Evolutionary conservation across 495 filamentous ascomycete species (phyloP).

Genomic region (Copromyces sp.): DNA sequence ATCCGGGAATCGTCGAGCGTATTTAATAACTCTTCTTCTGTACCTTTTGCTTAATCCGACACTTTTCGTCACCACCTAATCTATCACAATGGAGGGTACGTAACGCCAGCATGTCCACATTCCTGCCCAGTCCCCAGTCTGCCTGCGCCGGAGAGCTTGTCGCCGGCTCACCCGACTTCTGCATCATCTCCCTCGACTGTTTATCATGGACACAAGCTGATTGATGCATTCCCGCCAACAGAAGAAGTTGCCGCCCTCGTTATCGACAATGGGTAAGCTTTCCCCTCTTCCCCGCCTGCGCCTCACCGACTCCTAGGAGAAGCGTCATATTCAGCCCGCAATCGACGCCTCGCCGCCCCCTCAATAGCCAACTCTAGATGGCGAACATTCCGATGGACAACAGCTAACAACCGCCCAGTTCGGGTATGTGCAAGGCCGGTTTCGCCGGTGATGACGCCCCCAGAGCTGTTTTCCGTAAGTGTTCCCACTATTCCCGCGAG

Average conservation of each 20-base stretch:
- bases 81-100: conserved; percentile 45
- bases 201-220: conserved; percentile 39
- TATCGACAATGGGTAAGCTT: conserved; percentile 99
- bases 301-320: conserved; percentile 24
- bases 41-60: conserved; percentile 21
- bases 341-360: conserved; percentile 3
- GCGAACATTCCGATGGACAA: conserved; percentile 4
- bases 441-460: conserved; percentile 99
- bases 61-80: conserved; percentile 32
- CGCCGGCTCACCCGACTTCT: not conserved
- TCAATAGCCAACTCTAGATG: not conserved
- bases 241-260: conserved; percentile 99
- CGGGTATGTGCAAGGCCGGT: conserved; percentile 99
- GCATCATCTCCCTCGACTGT: not conserved
- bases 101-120: conserved; percentile 6
- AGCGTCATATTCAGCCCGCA: conserved; percentile 16
- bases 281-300: conserved; percentile 9
- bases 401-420: conserved; percentile 59
- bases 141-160: not conserved
- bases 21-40: conserved; percentile 25
- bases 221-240: conserved; percentile 37
- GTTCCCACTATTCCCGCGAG: conserved; percentile 22
- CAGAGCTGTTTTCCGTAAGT: conserved; percentile 99
- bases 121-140: conserved; percentile 6
- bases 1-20: conserved; percentile 36